A percentile compares a stretch with the other conserved stretches of the same genome.
phyloP scores from a whole-genome alignment of 2,329 filamentous ascomycete species.

The Alternaria burnsii region DNA sequence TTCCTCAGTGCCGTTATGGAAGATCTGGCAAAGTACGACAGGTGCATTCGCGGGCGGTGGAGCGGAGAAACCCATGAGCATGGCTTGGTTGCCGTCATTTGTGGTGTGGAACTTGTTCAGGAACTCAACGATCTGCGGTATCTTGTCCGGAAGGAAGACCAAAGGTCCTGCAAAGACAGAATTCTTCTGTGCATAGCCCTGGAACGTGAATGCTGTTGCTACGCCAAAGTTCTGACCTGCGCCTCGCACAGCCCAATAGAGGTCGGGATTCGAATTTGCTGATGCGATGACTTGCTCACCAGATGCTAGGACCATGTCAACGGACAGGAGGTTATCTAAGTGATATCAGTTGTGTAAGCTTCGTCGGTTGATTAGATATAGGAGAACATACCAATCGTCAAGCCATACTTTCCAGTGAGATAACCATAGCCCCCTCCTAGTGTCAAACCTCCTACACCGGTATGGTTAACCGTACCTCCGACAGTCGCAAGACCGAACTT shows the following conservation, averaged over 20 bases:
- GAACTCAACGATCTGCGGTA: conserved; percentile 38
- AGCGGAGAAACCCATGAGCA: conserved; percentile 38
- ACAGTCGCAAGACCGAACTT: conserved; percentile 65
- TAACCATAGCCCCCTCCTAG: conserved; percentile 67
- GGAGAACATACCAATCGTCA: conserved; percentile 58
- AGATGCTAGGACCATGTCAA: conserved; percentile 46
- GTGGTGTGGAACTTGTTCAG: conserved; percentile 40
- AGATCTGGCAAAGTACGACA: conserved; percentile 39
- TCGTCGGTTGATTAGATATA: background rate
- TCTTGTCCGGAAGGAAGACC: conserved; percentile 44
- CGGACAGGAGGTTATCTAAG: conserved; percentile 50
- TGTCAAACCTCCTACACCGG: conserved; percentile 66
- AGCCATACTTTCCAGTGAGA: conserved; percentile 63
- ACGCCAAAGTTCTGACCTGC: conserved; percentile 50
- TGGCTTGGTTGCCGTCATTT: conserved; percentile 41
- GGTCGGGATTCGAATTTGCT: conserved; percentile 30
- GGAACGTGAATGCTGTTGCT: conserved; percentile 55
- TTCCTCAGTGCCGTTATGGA: conserved; percentile 48
- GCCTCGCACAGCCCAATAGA: conserved; percentile 54
- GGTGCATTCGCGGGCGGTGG: conserved; percentile 44
- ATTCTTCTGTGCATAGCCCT: conserved; percentile 39
- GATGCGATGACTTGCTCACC: conserved; percentile 48
- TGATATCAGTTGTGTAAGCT: background rate
- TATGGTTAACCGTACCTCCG: conserved; percentile 70
- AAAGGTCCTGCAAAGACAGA: conserved; percentile 50